phyloP scores from a whole-genome alignment of 306 rosid genomes.

The Quercus cerris region DNA sequence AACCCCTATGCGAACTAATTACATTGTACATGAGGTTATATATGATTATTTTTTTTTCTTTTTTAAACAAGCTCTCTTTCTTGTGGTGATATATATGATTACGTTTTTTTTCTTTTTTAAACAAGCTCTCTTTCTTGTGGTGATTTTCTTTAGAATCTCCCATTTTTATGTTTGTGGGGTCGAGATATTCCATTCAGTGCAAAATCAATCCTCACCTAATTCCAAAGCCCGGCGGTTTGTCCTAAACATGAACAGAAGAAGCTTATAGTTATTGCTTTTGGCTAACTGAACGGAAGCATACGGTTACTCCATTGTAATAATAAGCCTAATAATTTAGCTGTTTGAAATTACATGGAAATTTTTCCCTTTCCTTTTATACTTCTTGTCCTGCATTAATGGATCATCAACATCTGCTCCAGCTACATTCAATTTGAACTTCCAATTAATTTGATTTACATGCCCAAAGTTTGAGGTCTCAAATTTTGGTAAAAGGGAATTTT shows the following conservation, averaged over 20 bases:
- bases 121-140: no score
- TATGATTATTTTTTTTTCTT: background rate
- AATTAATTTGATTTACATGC: background rate
- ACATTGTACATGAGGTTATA: background rate
- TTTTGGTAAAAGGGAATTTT: background rate
- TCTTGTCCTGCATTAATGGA: no score
- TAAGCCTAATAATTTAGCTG: no score
- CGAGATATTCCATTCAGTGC: background rate
- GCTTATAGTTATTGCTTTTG: no score
- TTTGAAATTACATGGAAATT: no score
- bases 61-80: background rate
- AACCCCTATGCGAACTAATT: background rate
- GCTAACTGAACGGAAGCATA: no score
- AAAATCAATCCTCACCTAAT: background rate
- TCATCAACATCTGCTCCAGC: background rate
- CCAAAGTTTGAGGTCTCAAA: background rate
- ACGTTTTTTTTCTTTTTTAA: background rate
- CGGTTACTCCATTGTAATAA: no score
- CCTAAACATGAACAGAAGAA: no score
- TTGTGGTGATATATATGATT: background rate
- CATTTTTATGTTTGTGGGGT: background rate
- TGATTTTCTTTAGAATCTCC: background rate
- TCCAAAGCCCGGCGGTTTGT: background rate
- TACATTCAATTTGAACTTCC: background rate
- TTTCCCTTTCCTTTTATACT: no score